Evolutionary conservation across 352 stramenopile genomes (phyloP).

Genomic region (Saprolegnia diclina): DNA sequence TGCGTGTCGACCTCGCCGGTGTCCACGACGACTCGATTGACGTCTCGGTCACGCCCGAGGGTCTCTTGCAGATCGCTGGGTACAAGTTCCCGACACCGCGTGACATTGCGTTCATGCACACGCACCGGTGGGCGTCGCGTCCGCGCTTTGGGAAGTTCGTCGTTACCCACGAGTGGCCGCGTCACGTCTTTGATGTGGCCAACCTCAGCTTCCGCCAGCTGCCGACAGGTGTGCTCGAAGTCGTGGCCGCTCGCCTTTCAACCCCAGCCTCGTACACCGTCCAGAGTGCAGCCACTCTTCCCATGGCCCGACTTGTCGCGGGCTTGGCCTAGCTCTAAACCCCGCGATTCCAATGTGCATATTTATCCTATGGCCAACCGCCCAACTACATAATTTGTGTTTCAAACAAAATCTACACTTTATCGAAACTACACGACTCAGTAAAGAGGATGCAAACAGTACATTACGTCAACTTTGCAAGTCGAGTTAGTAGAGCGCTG

Average conservation of each 20-base stretch:
- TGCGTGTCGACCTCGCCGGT: neutral
- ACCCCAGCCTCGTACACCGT: neutral
- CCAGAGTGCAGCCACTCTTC: too few relatives aligned
- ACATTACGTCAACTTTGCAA: too few relatives aligned
- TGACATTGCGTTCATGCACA: neutral
- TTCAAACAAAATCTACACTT: too few relatives aligned
- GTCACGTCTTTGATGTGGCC: neutral
- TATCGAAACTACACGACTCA: too few relatives aligned
- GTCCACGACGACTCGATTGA: neutral
- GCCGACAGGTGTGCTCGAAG: neutral
- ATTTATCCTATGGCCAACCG: too few relatives aligned
- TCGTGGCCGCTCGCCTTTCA: neutral
- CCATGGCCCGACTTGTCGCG: too few relatives aligned
- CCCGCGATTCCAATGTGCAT: too few relatives aligned
- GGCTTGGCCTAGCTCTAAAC: too few relatives aligned
- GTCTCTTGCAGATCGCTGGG: neutral
- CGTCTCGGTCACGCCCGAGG: neutral
- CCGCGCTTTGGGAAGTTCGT: neutral
- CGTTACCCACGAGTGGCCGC: neutral
- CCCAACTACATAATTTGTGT: too few relatives aligned
- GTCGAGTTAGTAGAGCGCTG: slow-evolving; percentile 13
- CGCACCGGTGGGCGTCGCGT: neutral
- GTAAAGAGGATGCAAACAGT: too few relatives aligned
- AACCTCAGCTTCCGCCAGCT: neutral
- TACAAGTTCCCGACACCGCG: neutral